Base-by-base conservation (phyloP, 176 grass and related monocot species). In the Oryza punctata region DNA sequence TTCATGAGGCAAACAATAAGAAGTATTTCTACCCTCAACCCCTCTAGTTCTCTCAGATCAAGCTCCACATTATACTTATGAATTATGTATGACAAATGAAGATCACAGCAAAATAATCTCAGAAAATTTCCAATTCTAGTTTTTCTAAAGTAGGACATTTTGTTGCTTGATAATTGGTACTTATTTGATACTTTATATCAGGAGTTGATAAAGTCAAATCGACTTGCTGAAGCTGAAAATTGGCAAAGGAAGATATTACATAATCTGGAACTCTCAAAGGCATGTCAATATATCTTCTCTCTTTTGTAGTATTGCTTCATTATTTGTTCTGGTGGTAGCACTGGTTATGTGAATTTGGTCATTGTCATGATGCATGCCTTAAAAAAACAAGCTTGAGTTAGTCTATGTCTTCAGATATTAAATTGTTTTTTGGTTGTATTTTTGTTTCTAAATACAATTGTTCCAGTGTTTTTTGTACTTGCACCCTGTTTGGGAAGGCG, bases 191-290 rank as follows among this genome's bases (percentile, higher is more conserved):
- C 49, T 65, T 71, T 81, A 54, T 77, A 86, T 16, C 65, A 98
- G 95, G 90, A 91, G 82, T 90, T 95, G 80, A 16, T 88, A 25
- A 93, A 80, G 72, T 95, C 85, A 65, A 88, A 90, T 69, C 89
- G 57, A 68, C 43, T 92, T 15, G 75, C 35, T 88, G 92, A 98
- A 84, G 92, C 92, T 82, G 96, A 95, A 95, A 95, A 70, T 81
- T 77, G 85, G 84, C 93, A 95, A 81, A 95, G 96, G 85, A 98
- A 95, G 88, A 91, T 98, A 78, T 90, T 95, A 72, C 93, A 95
- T 80, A 71, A 78, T 52, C 61, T 95, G 59, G 93, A 98, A 85
- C 82, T 98, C 87, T 93, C 82, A 66, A 91, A 93, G 93, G 96
- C 81, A 70, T 76, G 70, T 1, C 46, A 19, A 72, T 72, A 77